Conservation (phyloP, 1,284 basidiomycete species). For the Taiwanofungus camphoratus region DNA sequence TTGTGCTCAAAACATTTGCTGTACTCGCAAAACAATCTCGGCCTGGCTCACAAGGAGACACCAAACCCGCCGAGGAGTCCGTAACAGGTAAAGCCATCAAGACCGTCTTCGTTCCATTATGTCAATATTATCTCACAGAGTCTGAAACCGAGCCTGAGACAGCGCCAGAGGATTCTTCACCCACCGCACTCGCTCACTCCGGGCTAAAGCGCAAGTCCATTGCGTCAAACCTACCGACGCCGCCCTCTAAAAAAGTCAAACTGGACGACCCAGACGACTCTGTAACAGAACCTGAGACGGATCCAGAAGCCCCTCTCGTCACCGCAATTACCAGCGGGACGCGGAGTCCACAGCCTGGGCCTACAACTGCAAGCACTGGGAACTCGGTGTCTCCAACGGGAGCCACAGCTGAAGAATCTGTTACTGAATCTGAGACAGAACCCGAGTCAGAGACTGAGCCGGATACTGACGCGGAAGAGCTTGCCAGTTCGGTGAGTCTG, state of each 20-base stretch:
- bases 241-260: constrained; percentile 8
- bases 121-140: neutral
- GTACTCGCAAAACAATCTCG: constrained; percentile 2
- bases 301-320: constrained; percentile 9
- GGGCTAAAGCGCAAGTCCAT: constrained; percentile 5
- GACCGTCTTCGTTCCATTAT: neutral
- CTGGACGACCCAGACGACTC: constrained; percentile 15
- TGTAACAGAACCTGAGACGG: constrained; percentile 22
- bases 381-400: no score
- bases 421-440: constrained; percentile 19
- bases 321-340: constrained; percentile 1
- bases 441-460: constrained; percentile 14
- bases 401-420: constrained; percentile 6
- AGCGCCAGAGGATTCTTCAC: constrained; percentile 5
- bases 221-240: neutral
- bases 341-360: no score
- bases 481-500: neutral
- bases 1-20: constrained; percentile 3
- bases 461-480: constrained; percentile 4
- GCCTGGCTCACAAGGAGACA: neutral
- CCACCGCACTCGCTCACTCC: neutral
- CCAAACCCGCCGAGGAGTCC: constrained; percentile 9
- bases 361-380: no score
- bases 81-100: constrained; percentile 9
- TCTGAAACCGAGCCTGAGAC: constrained; percentile 2